Percentiles rank a stretch among this genome's conserved stretches.
These are phyloP conservation scores for Zizania palustris DNA, from an alignment of 202 grass and related monocot genomes.

Conservation along the genomic window DNA sequence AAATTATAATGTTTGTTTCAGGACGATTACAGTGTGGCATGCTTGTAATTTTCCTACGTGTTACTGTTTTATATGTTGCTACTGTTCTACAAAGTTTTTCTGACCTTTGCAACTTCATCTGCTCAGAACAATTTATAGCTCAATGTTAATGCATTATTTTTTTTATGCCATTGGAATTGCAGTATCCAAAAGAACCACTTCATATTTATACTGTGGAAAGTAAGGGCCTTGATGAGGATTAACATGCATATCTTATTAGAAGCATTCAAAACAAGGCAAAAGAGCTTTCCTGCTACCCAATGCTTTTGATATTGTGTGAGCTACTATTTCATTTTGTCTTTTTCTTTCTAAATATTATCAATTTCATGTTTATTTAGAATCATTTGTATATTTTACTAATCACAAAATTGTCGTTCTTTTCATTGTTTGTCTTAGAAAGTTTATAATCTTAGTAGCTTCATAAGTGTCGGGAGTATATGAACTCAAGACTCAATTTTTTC, in stretches of 20 bases:
- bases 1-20: slow-evolving; percentile 9
- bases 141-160: not conserved
- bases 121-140: slow-evolving; percentile 4
- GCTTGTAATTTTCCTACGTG: slow-evolving; percentile 10
- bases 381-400: no score
- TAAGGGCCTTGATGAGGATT: slow-evolving; percentile 83
- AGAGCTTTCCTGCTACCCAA: slow-evolving; percentile 70
- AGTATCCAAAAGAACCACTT: slow-evolving; percentile 85
- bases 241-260: slow-evolving; percentile 65
- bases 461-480: no score
- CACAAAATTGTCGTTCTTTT: no score
- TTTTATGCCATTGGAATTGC: slow-evolving; percentile 43
- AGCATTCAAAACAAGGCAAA: slow-evolving; percentile 68
- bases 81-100: slow-evolving; percentile 17
- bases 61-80: slow-evolving; percentile 1
- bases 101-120: slow-evolving; percentile 17
- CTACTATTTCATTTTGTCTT: slow-evolving; percentile 51
- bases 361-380: no score
- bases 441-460: no score
- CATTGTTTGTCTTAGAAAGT: no score
- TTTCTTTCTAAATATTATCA: slow-evolving; percentile 11
- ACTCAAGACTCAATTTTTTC: no score
- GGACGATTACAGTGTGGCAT: not conserved
- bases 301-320: slow-evolving; percentile 86
- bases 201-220: slow-evolving; percentile 71